Percentiles rank a stretch among this genome's conserved stretches.
Conservation (phyloP, 225 moss, liverwort and hornwort species). For the Polytrichum formosum region DNA sequence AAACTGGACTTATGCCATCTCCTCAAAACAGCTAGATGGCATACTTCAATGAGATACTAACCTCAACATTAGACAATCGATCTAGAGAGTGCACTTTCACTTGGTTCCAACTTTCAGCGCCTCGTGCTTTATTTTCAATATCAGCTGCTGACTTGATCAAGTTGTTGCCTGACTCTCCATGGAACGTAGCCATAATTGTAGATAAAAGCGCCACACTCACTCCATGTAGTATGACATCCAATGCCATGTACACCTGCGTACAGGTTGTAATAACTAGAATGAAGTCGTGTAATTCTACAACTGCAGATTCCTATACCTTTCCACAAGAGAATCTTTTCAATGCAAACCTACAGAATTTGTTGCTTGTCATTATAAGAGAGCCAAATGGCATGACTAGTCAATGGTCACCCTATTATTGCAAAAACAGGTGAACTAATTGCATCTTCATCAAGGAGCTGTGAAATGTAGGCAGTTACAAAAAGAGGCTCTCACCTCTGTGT, state of each 20-base stretch:
- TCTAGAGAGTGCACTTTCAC: conserved; percentile 85
- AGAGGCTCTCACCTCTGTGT: conserved; percentile 75
- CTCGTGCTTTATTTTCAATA: conserved; percentile 89
- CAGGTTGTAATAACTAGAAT: too few relatives aligned
- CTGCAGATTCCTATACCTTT: too few relatives aligned
- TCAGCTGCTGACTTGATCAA: conserved; percentile 90
- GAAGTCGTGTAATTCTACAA: too few relatives aligned
- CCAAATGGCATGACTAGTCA: too few relatives aligned
- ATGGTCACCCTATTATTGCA: too few relatives aligned
- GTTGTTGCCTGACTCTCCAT: conserved; percentile 88
- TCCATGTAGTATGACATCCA: conserved; percentile 97
- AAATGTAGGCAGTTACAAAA: background rate
- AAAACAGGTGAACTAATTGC: too few relatives aligned
- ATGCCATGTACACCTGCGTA: conserved; percentile 91
- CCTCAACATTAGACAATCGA: conserved; percentile 89
- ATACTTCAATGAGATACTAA: conserved; percentile 7
- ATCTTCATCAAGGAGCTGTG: background rate
- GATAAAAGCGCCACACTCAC: conserved; percentile 90
- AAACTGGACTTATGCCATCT: too few relatives aligned
- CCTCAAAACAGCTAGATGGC: too few relatives aligned
- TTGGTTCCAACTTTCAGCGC: conserved; percentile 98
- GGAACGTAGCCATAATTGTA: conserved; percentile 91
- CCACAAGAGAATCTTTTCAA: too few relatives aligned
- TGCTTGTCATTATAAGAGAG: too few relatives aligned
- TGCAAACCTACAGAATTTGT: too few relatives aligned